A percentile compares a stretch with the other conserved stretches of the same genome.
Evolutionary conservation across 2,329 filamentous ascomycete species (phyloP).

Genomic region (Cladosporium sp.): DNA sequence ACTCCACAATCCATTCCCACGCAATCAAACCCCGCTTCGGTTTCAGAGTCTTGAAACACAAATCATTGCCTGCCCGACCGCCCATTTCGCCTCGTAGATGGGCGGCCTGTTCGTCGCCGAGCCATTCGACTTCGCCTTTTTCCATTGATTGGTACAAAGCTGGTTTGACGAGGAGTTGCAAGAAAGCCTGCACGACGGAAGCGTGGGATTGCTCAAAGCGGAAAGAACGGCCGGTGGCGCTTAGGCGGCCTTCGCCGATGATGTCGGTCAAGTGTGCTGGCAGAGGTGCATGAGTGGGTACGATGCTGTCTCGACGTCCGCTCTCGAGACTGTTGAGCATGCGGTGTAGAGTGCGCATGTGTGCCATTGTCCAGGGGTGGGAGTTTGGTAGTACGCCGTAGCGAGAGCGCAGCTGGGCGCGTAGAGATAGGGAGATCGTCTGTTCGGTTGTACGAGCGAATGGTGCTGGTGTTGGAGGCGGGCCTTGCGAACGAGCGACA

Average conservation of each 20-base stretch:
- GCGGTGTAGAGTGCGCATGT: constrained; percentile 40
- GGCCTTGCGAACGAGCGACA: constrained; percentile 27
- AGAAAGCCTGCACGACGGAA: constrained; percentile 34
- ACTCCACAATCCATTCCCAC: constrained; percentile 23
- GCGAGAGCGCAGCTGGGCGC: constrained; percentile 33
- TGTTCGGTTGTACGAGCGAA: constrained; percentile 15
- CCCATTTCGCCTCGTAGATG: constrained; percentile 26
- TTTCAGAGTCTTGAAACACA: constrained; percentile 17
- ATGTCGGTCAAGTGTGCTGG: constrained; percentile 24
- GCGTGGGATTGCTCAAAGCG: constrained; percentile 31
- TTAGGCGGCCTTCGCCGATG: constrained; percentile 22
- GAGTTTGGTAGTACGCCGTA: constrained; percentile 36
- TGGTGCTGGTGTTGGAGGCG: constrained; percentile 20
- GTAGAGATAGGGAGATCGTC: constrained; percentile 24
- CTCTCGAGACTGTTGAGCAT: constrained; percentile 36
- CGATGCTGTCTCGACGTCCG: constrained; percentile 30
- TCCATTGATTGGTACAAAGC: constrained; percentile 27
- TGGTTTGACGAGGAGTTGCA: constrained; percentile 31
- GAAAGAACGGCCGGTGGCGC: constrained; percentile 26
- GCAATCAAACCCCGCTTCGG: constrained; percentile 20
- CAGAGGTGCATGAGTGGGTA: constrained; percentile 30
- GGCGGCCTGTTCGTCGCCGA: constrained; percentile 32
- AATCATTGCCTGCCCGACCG: not conserved
- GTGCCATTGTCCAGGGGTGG: constrained; percentile 38
- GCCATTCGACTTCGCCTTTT: constrained; percentile 30